phyloP scores from a whole-genome alignment of 208 protist genomes.

The Trypanosoma grayi region DNA sequence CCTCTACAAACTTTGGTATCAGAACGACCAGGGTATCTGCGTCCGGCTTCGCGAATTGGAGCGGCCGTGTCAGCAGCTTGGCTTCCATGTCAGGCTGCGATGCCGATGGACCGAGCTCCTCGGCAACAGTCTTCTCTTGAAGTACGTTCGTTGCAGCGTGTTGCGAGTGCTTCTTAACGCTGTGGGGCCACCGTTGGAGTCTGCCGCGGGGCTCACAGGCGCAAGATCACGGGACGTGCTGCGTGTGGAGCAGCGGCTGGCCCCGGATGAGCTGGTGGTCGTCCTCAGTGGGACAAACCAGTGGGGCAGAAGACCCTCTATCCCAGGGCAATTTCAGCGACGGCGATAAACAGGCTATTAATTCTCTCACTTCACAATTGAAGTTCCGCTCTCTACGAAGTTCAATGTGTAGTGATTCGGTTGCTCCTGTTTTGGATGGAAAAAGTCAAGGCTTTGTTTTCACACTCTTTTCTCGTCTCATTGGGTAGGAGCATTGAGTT shows the following conservation, averaged over 20 bases:
- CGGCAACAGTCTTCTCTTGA: slow-evolving; percentile 16
- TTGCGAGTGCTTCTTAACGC: slow-evolving; percentile 27
- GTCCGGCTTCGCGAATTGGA: slow-evolving; percentile 25
- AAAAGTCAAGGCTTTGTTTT: too few relatives aligned
- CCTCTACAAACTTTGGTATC: slow-evolving; percentile 6
- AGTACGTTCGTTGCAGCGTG: not conserved
- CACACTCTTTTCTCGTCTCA: too few relatives aligned
- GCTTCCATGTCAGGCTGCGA: slow-evolving; percentile 15
- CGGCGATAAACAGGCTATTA: too few relatives aligned
- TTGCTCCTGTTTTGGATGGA: too few relatives aligned
- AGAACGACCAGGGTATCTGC: not conserved
- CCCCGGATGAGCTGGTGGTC: slow-evolving; percentile 8
- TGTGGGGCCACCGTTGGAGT: not conserved
- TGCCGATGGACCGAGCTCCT: slow-evolving; percentile 20
- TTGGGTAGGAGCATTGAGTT: too few relatives aligned
- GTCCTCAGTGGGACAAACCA: not conserved
- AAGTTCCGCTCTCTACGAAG: too few relatives aligned
- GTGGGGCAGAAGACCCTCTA: slow-evolving; percentile 14
- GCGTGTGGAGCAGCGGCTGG: not conserved
- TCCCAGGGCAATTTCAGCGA: not conserved
- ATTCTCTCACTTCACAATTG: too few relatives aligned
- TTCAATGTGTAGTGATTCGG: too few relatives aligned
- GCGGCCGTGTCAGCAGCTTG: slow-evolving; percentile 20
- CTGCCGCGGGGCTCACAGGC: not conserved
- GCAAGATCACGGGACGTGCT: not conserved